Evolutionary conservation across 2,329 filamentous ascomycete genomes (phyloP), one percentile per base, ranked within the genome.

Genomic region (Blastomyces gilchristii): DNA sequence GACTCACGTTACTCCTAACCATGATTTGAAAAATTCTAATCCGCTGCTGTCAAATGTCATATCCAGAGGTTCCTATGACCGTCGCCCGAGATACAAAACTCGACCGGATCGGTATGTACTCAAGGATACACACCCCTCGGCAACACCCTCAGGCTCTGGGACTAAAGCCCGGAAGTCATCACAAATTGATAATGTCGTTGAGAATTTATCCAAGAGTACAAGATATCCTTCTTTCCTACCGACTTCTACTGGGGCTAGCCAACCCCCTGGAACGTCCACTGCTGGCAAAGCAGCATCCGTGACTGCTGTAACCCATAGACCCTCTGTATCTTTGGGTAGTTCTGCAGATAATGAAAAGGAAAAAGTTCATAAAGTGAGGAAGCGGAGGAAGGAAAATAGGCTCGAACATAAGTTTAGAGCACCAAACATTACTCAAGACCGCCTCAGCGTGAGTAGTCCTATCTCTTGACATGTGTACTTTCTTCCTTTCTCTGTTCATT

Each of bases 401-500:
- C 74, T 86, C 7, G 80, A 85, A 71, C 72, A 77, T 5, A 81
- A 80, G 25, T 88, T 87, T 65, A 74, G 74, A 14, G 85, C 85
- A 0, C 72, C 78, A 3, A 80, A 80, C 56, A 78, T 88, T 53
- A 71, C 79, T 12, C 77, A 77, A 56, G 73, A 78, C 16, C 78
- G 82, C 12, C 72, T 85, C 58, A 84, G 82, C 12, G 83, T 84
- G 69, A 69, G 77, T 39, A 16, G n/a, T 52, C 22, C 12, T 28
- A 22, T 18, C 16, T 45, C 22, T 3, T 3, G 9, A 34, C 1
- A 9, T 57, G 25, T 37, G 1, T 18, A 5, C 34, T 57, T 57
- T 7, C 43, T 59, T 37, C 34, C 1, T 37, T 37, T 6, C 34
- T 5, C 34, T 37, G 3, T 37, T 37, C 34, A 31, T 31, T 31